phyloP scores from a whole-genome alignment of 305 asterid species.

The Striga hermonthica region DNA sequence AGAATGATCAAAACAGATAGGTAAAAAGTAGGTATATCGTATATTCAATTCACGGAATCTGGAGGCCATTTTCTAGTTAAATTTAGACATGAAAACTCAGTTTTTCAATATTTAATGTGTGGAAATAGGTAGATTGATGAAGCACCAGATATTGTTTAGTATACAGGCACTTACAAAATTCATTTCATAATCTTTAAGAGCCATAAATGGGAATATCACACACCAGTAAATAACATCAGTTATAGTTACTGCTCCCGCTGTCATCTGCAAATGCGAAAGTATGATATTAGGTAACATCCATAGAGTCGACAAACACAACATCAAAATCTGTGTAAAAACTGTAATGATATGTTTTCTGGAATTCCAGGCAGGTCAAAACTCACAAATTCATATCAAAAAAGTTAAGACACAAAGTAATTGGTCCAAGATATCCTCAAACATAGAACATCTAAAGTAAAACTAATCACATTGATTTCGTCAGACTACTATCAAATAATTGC shows the following conservation, averaged over 20 bases:
- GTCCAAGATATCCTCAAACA: neutral
- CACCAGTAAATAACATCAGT: slow-evolving; percentile 80
- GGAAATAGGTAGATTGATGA: neutral
- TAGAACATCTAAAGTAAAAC: neutral
- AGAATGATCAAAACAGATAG: too few species aligned
- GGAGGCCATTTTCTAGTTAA: too few species aligned
- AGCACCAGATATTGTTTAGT: slow-evolving; percentile 23
- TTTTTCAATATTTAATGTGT: too few species aligned
- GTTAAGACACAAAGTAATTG: neutral
- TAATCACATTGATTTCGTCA: too few species aligned
- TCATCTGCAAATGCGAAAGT: slow-evolving; percentile 54
- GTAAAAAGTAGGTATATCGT: too few species aligned
- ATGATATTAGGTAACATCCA: slow-evolving; percentile 18
- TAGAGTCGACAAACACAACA: slow-evolving; percentile 9
- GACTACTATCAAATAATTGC: too few species aligned
- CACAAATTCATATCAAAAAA: neutral
- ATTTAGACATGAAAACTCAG: too few species aligned
- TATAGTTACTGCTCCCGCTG: slow-evolving; percentile 86
- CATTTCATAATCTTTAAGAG: slow-evolving; percentile 66
- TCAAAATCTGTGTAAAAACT: neutral
- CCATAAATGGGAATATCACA: slow-evolving; percentile 73
- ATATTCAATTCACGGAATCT: too few species aligned
- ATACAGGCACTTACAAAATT: slow-evolving; percentile 62
- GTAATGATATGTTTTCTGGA: slow-evolving; percentile 2
- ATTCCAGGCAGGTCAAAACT: neutral